Evolutionary conservation across 2,329 filamentous ascomycete genomes (phyloP).

Genomic region (Fusarium buxicola): DNA sequence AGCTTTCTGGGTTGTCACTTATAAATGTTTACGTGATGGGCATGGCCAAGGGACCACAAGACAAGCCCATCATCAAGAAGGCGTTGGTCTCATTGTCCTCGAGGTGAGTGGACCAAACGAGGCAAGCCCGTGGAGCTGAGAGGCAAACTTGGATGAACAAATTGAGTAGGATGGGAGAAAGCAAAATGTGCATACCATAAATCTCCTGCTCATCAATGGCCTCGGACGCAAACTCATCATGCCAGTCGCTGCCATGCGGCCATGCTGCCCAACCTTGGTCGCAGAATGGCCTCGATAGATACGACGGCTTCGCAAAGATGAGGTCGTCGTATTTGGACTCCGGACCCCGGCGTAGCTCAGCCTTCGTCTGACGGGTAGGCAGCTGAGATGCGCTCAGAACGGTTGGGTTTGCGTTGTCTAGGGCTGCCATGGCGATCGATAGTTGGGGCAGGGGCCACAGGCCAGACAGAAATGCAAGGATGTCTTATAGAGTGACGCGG

Average conservation of each 20-base stretch:
- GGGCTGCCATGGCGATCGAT: conserved; percentile 44
- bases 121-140: neutral
- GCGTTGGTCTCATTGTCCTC: neutral
- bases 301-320: conserved; percentile 59
- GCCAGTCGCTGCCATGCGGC: conserved; percentile 53
- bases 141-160: conserved; percentile 6
- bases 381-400: conserved; percentile 90
- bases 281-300: conserved; percentile 56
- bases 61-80: neutral
- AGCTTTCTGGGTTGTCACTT: conserved; percentile 22
- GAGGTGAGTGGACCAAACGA: neutral
- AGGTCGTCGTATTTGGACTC: conserved; percentile 62
- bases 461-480: conserved; percentile 25
- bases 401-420: conserved; percentile 90
- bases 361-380: conserved; percentile 75
- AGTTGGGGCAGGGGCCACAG: conserved; percentile 16
- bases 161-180: conserved; percentile 12
- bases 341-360: conserved; percentile 58
- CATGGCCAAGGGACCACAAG: neutral
- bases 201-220: conserved; percentile 98
- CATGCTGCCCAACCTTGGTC: conserved; percentile 51
- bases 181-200: conserved; percentile 73
- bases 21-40: neutral
- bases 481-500: conserved; percentile 19
- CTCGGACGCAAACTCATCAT: conserved; percentile 74